phyloP scores from a whole-genome alignment of 2,329 filamentous ascomycete genomes.

The Neobulgaria alba region DNA sequence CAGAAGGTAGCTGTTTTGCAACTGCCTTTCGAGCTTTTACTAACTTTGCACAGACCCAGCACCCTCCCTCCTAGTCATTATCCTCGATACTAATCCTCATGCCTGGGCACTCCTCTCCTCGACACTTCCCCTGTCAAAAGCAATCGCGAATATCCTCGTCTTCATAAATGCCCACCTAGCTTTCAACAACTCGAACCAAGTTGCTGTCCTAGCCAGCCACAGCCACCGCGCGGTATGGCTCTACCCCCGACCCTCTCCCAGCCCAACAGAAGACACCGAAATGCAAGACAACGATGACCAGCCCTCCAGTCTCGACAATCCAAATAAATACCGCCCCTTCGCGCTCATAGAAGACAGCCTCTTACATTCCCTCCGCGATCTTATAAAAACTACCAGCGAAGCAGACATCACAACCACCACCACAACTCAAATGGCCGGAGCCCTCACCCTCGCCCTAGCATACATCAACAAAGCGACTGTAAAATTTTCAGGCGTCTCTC shows the following conservation, averaged over 20 bases:
- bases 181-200: conserved; percentile 86
- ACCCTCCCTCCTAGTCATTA: conserved; percentile 79
- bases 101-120: conserved; percentile 77
- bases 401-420: conserved; percentile 56
- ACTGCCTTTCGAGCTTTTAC: conserved; percentile 5
- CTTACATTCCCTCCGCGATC: conserved; percentile 60
- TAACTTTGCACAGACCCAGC: conserved; percentile 36
- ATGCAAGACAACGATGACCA: conserved; percentile 40
- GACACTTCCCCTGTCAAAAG: conserved; percentile 70
- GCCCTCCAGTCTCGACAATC: conserved; percentile 30
- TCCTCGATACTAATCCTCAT: conserved; percentile 93
- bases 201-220: conserved; percentile 86
- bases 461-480: conserved; percentile 68
- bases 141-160: conserved; percentile 82
- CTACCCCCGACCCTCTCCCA: conserved; percentile 51
- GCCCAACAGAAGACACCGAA: conserved; percentile 41
- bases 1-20: conserved; percentile 31
- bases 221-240: conserved; percentile 81
- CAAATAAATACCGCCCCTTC: conserved; percentile 93
- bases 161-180: conserved; percentile 96
- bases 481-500: conserved; percentile 31
- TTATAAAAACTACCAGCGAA: conserved; percentile 61
- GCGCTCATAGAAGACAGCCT: conserved; percentile 77
- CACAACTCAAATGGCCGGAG: conserved; percentile 83
- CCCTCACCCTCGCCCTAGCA: conserved; percentile 78